Evolutionary conservation across 1,284 basidiomycete species (phyloP).

Genomic region (Ceratobasidium theobromae): DNA sequence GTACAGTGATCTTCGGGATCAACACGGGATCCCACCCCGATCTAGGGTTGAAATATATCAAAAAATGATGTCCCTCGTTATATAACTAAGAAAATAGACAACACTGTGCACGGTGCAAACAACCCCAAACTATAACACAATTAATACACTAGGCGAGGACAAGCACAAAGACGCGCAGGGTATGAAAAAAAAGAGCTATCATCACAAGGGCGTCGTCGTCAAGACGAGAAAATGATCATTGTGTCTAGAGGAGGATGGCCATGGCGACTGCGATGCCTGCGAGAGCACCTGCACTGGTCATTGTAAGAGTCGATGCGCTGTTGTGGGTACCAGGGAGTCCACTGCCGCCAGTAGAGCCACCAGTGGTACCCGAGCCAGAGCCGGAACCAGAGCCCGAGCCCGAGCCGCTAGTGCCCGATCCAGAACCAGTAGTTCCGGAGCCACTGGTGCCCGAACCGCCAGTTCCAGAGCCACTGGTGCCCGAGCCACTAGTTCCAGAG

Average conservation of each 20-base stretch:
- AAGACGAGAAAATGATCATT: background rate
- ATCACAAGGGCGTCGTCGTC: background rate
- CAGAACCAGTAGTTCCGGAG: background rate
- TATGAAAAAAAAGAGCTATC: background rate
- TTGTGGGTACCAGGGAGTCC: too few species aligned
- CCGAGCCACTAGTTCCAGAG: background rate
- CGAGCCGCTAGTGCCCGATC: background rate
- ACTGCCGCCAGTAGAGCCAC: background rate
- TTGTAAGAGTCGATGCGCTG: too few species aligned
- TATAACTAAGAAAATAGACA: too few species aligned
- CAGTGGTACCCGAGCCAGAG: background rate
- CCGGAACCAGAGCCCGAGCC: background rate
- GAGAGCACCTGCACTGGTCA: background rate
- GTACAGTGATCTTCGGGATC: too few species aligned
- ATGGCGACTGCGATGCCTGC: background rate
- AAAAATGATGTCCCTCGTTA: too few species aligned
- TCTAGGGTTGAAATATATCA: too few species aligned
- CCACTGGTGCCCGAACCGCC: background rate
- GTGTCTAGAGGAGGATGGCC: background rate
- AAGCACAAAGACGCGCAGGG: too few species aligned
- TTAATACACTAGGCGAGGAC: too few species aligned
- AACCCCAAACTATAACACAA: too few species aligned
- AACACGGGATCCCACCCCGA: too few species aligned
- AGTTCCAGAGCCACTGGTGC: background rate
- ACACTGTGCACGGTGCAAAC: too few species aligned